Conservation (phyloP, 2,329 filamentous ascomycete species). For the Beauveria sp. region DNA sequence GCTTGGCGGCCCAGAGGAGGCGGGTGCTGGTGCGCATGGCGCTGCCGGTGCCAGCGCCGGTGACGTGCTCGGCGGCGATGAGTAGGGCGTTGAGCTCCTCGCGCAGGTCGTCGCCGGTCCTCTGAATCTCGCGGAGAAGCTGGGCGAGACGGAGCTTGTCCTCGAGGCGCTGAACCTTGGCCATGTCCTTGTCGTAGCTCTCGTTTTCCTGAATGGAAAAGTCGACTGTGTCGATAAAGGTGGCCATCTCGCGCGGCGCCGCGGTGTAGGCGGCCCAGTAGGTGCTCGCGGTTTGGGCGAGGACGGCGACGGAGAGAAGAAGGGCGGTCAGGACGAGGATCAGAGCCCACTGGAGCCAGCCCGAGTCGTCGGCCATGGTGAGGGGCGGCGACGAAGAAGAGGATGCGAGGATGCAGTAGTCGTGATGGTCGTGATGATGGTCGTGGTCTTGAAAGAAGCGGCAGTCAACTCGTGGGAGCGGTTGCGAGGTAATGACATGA, state of each 20-base stretch:
- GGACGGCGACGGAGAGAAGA: constrained; percentile 46
- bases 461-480: background rate
- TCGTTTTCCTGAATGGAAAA: constrained; percentile 58
- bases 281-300: constrained; percentile 42
- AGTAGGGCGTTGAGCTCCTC: constrained; percentile 50
- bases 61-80: constrained; percentile 34
- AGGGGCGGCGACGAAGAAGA: background rate
- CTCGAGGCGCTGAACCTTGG: constrained; percentile 49
- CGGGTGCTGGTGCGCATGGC: constrained; percentile 41
- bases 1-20: constrained; percentile 51
- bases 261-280: constrained; percentile 49
- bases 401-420: background rate
- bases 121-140: constrained; percentile 55
- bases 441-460: background rate
- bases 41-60: constrained; percentile 34
- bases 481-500: constrained; percentile 6
- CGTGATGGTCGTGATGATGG: background rate
- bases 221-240: constrained; percentile 53
- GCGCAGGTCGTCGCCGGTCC: constrained; percentile 51
- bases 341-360: constrained; percentile 48
- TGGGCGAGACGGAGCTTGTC: constrained; percentile 54
- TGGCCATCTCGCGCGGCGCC: constrained; percentile 50
- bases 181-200: constrained; percentile 53
- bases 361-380: constrained; percentile 41
- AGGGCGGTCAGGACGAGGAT: constrained; percentile 52